Conservation (phyloP, 2,329 filamentous ascomycete genomes). For the Sarocladium brachiariae region DNA sequence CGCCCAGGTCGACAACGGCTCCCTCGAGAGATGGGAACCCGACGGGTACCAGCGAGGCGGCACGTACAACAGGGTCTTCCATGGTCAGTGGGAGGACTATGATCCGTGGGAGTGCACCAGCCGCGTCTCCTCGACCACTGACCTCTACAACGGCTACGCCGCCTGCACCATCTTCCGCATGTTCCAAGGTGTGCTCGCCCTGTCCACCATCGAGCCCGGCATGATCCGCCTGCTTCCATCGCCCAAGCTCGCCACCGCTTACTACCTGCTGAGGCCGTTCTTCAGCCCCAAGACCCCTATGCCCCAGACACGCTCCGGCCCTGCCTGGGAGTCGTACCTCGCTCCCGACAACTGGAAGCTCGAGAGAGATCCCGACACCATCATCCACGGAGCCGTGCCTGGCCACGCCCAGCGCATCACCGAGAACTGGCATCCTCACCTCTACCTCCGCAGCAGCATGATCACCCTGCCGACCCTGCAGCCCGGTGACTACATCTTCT, state of each 20-base stretch:
- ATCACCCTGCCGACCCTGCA: conserved; percentile 48
- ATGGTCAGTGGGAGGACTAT: conserved; percentile 48
- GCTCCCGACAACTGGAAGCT: conserved; percentile 37
- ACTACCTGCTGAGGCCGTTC: conserved; percentile 60
- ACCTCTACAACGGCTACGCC: conserved; percentile 51
- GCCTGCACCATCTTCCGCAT: conserved; percentile 53
- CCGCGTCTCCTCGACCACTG: conserved; percentile 45
- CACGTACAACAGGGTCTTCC: conserved; percentile 47
- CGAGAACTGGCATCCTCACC: conserved; percentile 51
- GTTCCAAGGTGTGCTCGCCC: conserved; percentile 50
- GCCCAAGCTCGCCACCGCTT: conserved; percentile 66
- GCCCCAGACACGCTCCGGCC: conserved; percentile 31
- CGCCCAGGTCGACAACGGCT: conserved; percentile 65
- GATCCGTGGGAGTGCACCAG: conserved; percentile 49
- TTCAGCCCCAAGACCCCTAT: conserved; percentile 39
- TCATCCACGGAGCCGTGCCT: conserved; percentile 52
- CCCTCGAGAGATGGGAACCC: conserved; percentile 64
- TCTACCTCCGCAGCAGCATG: conserved; percentile 45
- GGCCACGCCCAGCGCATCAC: conserved; percentile 52
- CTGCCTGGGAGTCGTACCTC: conserved; percentile 45
- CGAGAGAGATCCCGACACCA: conserved; percentile 43
- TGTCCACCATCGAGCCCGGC: conserved; percentile 51
- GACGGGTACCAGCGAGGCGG: conserved; percentile 57
- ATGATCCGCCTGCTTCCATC: conserved; percentile 70
- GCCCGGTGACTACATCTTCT: conserved; percentile 51